Evolutionary conservation across 2,329 filamentous ascomycete genomes (phyloP).

Genomic region (Trichoderma sp.): DNA sequence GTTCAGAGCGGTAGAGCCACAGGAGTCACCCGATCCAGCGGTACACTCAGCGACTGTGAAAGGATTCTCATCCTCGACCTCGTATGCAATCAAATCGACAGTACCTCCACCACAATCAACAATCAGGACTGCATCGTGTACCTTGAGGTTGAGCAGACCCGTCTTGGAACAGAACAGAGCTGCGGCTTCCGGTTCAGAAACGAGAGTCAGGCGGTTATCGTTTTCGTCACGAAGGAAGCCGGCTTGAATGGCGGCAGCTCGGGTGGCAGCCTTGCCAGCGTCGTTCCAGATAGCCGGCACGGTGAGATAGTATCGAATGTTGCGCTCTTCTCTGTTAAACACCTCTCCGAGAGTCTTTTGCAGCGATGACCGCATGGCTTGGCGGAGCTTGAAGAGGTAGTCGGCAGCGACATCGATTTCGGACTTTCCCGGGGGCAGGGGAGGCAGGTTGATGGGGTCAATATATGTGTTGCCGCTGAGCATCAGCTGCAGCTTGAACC

Average conservation of each 20-base stretch:
- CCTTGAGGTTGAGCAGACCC: constrained; percentile 90
- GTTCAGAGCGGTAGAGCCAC: constrained; percentile 96
- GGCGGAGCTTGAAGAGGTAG: constrained; percentile 96
- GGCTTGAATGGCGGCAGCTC: constrained; percentile 93
- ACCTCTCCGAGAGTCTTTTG: constrained; percentile 97
- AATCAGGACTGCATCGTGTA: constrained; percentile 97
- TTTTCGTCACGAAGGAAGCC: constrained; percentile 97
- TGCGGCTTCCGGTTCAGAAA: constrained; percentile 95
- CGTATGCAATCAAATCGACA: constrained; percentile 97
- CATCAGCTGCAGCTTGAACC: constrained; percentile 99
- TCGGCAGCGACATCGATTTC: constrained; percentile 99
- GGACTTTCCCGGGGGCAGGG: constrained; percentile 94
- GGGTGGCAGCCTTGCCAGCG: constrained; percentile 93
- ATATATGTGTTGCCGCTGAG: constrained; percentile 98
- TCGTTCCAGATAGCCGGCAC: constrained; percentile 99
- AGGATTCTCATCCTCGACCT: constrained; percentile 95
- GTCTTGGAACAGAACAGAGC: constrained; percentile 98
- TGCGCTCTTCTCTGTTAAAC: constrained; percentile 95
- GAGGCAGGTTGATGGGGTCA: constrained; percentile 96
- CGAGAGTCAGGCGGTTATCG: constrained; percentile 89
- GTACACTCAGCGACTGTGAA: constrained; percentile 98
- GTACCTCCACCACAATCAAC: constrained; percentile 98
- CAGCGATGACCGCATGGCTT: constrained; percentile 92
- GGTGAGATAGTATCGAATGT: constrained; percentile 95
- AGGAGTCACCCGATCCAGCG: constrained; percentile 94